Evolutionary conservation across 495 filamentous ascomycete genomes (phyloP).

Genomic region (Tuber calosporum): DNA sequence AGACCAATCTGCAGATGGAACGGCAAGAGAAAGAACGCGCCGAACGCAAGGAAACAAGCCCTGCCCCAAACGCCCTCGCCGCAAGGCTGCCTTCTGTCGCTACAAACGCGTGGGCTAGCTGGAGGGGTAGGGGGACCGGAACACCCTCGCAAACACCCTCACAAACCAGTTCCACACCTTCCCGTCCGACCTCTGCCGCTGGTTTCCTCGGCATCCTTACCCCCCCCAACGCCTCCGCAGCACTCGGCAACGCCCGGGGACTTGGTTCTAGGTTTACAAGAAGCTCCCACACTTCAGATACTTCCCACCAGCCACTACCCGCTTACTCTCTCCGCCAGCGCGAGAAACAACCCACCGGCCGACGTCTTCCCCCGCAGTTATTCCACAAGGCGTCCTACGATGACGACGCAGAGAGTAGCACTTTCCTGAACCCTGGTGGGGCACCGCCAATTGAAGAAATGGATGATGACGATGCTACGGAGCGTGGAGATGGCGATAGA

Average conservation of each 20-base stretch:
- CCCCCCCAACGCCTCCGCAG: conserved; percentile 23
- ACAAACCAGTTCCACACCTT: conserved; percentile 29
- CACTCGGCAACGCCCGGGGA: conserved; percentile 21
- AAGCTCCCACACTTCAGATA: not conserved
- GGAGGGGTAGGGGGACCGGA: conserved; percentile 16
- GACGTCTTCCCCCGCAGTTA: conserved; percentile 13
- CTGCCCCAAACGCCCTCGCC: conserved; percentile 22
- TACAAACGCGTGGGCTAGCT: conserved; percentile 25
- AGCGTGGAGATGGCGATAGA: conserved; percentile 31
- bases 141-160: conserved; percentile 20
- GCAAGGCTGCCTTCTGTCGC: conserved; percentile 34
- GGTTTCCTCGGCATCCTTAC: conserved; percentile 37
- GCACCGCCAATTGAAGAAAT: conserved; percentile 28
- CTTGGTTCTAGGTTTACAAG: conserved; percentile 34
- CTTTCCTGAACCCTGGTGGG: conserved; percentile 6
- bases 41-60: conserved; percentile 3
- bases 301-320: conserved; percentile 4
- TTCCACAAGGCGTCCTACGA: conserved; percentile 33
- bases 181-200: conserved; percentile 30
- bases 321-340: not conserved
- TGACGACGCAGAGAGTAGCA: conserved; percentile 33
- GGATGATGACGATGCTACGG: conserved; percentile 36
- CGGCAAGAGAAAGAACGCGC: conserved; percentile 76
- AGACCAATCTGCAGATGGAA: conserved; percentile 94
- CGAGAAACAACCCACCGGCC: not conserved